Base-by-base conservation (phyloP, 208 protist genomes). In the Vickermania spadyakhi region DNA sequence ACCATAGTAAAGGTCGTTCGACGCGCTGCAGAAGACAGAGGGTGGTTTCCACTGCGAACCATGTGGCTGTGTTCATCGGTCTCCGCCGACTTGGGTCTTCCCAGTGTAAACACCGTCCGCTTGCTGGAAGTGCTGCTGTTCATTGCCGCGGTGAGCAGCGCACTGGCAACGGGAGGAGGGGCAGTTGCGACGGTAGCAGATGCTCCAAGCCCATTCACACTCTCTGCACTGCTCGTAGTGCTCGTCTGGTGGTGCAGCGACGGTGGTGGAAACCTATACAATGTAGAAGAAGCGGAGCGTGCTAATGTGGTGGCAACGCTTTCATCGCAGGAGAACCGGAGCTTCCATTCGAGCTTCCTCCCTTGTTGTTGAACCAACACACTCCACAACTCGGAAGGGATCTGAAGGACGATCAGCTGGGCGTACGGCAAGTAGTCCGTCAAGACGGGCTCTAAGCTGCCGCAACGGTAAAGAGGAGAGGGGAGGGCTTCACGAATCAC, bases 401-500 rank as follows among this genome's bases (percentile, higher is more conserved):
- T 31, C 26, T 78, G 57, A n/a, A 89, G 59, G 13, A 93, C 68
- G 61, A 90, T 89, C 53, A 63, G 75, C 11, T 74, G 71, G 0
- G 81, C 83, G n/a, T 82, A 73, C 5, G 80, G 75, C 49, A 61
- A 56, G 62, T 90, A 86, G 56, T 93, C 86, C 22, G 79, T 25
- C 56, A 90, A 26, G 31, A 77, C 66, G 0, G 61, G 36, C 14
- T 83, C 86, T 3, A 69, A 58, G 31, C 74, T 55, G 28, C 73
- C 71, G 58, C 79, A 90, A 26, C 69, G 70, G 52, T 79, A 51
- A 13, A 80, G 28, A 11, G 67, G 31, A 2, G 56, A 30, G 18
- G 83, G 86, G 57, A 93, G 67, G 7, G 54, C 62, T 52, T 90
- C 80, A 13, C 83, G 82, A 23, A 90, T 29, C 29, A 93, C 68